Percentiles rank a stretch among this genome's conserved stretches.
Evolutionary conservation across 2,329 filamentous ascomycete genomes (phyloP).

Genomic region (Dactylellina parvicollis): DNA sequence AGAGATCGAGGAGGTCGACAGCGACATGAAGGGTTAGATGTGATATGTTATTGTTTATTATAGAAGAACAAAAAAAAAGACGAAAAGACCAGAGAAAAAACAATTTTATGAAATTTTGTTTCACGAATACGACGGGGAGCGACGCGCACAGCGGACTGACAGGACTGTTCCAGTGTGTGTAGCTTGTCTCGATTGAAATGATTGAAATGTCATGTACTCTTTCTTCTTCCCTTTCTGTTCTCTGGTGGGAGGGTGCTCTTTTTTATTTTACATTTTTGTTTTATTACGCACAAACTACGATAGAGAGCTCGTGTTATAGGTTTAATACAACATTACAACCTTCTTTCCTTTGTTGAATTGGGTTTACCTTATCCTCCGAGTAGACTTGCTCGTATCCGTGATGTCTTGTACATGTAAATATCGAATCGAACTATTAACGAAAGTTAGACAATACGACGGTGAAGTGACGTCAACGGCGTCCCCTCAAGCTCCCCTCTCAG

Average conservation of each 20-base stretch:
- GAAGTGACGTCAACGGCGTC: background rate
- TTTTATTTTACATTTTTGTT: constrained; percentile 12
- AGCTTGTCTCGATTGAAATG: background rate
- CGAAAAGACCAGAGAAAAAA: background rate
- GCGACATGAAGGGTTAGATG: constrained; percentile 47
- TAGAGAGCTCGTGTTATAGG: constrained; percentile 24
- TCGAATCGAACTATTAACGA: background rate
- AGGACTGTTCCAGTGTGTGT: background rate
- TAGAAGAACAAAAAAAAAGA: constrained; percentile 4
- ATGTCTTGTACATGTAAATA: too few relatives aligned
- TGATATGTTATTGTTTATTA: background rate
- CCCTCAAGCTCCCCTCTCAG: background rate
- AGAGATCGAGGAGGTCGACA: constrained; percentile 37
- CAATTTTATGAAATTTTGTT: background rate
- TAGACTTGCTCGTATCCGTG: too few relatives aligned
- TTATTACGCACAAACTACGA: constrained; percentile 30
- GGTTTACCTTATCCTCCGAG: too few relatives aligned
- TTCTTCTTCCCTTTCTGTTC: constrained; percentile 32
- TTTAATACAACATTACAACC: constrained; percentile 33
- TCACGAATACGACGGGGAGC: too few relatives aligned
- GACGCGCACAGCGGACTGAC: too few relatives aligned
- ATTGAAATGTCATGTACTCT: constrained; percentile 5
- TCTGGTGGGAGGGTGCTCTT: constrained; percentile 24
- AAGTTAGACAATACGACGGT: background rate
- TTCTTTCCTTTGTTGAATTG: constrained; percentile 21